Evolutionary conservation across 495 filamentous ascomycete genomes (phyloP), one percentile per base, ranked within the genome.

Genomic region (Aspergillus avenaceus): DNA sequence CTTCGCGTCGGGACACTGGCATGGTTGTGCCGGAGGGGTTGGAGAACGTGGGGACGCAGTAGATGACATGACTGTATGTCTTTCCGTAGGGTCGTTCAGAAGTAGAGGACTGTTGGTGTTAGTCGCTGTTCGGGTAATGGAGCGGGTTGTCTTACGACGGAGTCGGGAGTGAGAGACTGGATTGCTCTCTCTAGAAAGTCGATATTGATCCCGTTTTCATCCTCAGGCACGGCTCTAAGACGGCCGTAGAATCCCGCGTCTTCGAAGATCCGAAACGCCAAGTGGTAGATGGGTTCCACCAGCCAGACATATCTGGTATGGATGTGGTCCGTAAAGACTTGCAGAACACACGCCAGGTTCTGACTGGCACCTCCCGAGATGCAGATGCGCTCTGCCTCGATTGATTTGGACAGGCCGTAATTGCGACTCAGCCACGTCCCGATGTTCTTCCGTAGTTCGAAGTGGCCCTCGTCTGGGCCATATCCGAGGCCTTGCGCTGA

Each of bases 61-160:
- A 91, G 49, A 91, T 80, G 46, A 91, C 62, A 59, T 89, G 85
- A 5, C 71, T 71, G 61, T 90, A 91, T 38, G 82, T 69, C 54
- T 83, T 86, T 25, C 69, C 63, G 54, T 73, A 73, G 12, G 66
- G 50, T 6, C 61, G 53, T 1, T 45, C 22, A 0, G 63, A 58
- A 50, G 75, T 74, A 24, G 23, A 47, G 8, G 25, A 4, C 49
- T 59, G 13, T 22, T 24, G n/a, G 8, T 14, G n/a, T 16, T 16
- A 34, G 21, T 31, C 7, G 25, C 22, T 36, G 7, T 37, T 34
- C 27, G 31, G 3, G 14, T 13, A 31, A 41, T 6, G 3, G 5
- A 8, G 16, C 6, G 34, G 14, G 16, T 0, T n/a, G 12, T 41
- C 38, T 23, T 27, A 24, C 18, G 34, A 18, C 21, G 34, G 34